Percentiles rank a stretch among this genome's conserved stretches.
Conservation (phyloP, 1,284 basidiomycete species). For the Vanrija sp. region DNA sequence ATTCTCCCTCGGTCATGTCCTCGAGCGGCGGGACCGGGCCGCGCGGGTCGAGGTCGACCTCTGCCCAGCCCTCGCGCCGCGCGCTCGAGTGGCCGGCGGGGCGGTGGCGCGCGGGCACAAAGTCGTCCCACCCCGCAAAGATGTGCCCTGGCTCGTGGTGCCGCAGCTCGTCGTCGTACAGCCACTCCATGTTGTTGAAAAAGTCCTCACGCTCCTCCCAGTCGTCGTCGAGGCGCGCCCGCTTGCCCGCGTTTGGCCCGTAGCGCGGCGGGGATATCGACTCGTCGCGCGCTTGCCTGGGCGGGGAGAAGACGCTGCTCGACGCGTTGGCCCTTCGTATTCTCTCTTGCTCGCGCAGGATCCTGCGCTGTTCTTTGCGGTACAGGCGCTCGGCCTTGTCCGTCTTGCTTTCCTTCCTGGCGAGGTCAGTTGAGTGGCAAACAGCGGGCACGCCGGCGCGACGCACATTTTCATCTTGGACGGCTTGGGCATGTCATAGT, state of each 20-base stretch:
- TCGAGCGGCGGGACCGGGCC: constrained; percentile 22
- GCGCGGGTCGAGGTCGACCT: constrained; percentile 14
- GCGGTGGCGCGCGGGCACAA: constrained; percentile 8
- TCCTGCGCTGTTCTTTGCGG: constrained; percentile 24
- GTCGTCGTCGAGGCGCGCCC: background rate
- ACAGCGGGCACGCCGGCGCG: background rate
- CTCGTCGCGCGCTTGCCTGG: constrained; percentile 13
- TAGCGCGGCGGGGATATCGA: constrained; percentile 27
- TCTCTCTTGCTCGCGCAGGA: constrained; percentile 13
- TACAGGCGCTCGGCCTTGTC: constrained; percentile 31
- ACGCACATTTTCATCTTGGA: constrained; percentile 19
- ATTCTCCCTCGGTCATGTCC: constrained; percentile 27
- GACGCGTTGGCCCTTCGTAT: constrained; percentile 33
- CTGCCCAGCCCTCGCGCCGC: constrained; percentile 10
- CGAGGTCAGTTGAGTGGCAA: background rate
- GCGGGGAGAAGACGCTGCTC: constrained; percentile 22
- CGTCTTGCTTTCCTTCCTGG: constrained; percentile 33
- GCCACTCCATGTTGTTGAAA: constrained; percentile 24
- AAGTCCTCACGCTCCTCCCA: constrained; percentile 16
- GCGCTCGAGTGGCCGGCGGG: background rate
- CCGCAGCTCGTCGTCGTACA: constrained; percentile 6
- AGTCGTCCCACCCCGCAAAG: background rate
- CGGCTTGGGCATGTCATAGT: constrained; percentile 12
- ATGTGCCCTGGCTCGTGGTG: background rate
- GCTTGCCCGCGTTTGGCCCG: background rate